These are phyloP conservation scores for Colletotrichum zoysiae DNA, from an alignment of 2,329 filamentous ascomycete species.

Conservation along the genomic window DNA sequence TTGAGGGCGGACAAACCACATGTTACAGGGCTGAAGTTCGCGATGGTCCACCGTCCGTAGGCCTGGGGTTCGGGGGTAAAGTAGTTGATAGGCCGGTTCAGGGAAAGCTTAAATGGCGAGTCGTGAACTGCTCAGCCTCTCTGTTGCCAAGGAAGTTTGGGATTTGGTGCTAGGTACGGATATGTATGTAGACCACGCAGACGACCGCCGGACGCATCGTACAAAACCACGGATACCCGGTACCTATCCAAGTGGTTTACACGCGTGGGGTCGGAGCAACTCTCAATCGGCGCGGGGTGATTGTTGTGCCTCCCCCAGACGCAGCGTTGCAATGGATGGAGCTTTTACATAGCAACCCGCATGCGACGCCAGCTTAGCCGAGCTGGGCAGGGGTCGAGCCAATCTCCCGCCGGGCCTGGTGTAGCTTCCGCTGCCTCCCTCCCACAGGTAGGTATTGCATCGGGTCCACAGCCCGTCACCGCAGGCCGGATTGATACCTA, in stretches of 20 bases:
- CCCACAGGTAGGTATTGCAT: no score
- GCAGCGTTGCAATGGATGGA: constrained; percentile 12
- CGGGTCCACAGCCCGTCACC: constrained; percentile 22
- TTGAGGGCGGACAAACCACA: background rate
- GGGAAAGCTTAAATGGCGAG: constrained; percentile 26
- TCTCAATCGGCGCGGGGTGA: constrained; percentile 31
- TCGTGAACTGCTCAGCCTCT: constrained; percentile 28
- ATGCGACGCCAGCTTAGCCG: background rate
- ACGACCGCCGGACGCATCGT: no score
- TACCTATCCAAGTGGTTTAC: no score
- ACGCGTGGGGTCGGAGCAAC: constrained; percentile 34
- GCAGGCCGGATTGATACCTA: constrained; percentile 23
- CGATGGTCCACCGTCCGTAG: constrained; percentile 4
- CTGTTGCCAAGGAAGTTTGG: background rate
- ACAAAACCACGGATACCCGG: no score
- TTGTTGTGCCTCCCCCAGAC: constrained; percentile 29
- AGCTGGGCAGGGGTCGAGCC: background rate
- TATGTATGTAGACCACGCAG: no score
- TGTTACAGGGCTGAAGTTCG: background rate
- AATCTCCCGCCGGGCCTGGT: constrained; percentile 20
- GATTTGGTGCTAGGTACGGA: background rate
- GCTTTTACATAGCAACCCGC: constrained; percentile 23
- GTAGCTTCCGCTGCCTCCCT: no score
- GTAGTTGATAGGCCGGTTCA: background rate
- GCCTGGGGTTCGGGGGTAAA: background rate